Percentiles rank a stretch among this genome's conserved stretches.
Evolutionary conservation across 139 green algal genomes (phyloP).

Genomic region (Tetratostichococcus sp.): DNA sequence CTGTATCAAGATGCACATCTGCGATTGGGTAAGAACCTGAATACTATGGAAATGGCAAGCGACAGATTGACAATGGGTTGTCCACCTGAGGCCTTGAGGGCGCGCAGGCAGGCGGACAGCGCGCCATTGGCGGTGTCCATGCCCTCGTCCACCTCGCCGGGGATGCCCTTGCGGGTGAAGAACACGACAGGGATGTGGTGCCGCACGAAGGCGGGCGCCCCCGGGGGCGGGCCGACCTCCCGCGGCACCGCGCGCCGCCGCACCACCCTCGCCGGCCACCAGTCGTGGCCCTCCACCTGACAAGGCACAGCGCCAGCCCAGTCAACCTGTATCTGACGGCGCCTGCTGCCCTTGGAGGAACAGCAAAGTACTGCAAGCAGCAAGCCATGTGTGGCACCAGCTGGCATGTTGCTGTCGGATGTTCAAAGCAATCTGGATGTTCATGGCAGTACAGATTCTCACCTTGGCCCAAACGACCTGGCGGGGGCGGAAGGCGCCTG

Average conservation of each 20-base stretch:
- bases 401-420: no score
- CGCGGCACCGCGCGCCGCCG: conserved; percentile 72
- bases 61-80: no score
- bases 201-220: conserved; percentile 47
- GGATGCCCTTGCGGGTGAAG: conserved; percentile 79
- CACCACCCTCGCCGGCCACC: conserved; percentile 83
- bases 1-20: no score
- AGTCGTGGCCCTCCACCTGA: conserved; percentile 82
- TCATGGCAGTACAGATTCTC: not conserved
- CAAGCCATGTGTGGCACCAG: no score
- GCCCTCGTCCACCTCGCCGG: conserved; percentile 60
- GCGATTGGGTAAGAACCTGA: no score
- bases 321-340: no score
- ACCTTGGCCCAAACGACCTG: conserved; percentile 85
- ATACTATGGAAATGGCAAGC: no score
- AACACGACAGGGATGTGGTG: conserved; percentile 82
- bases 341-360: no score
- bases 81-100: conserved; percentile 25
- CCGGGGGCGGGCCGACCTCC: conserved; percentile 70
- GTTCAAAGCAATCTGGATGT: no score
- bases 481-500: conserved; percentile 51
- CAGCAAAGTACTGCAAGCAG: no score
- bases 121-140: conserved; percentile 30
- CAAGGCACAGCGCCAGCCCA: no score
- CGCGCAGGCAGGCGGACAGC: conserved; percentile 39